Evolutionary conservation across 306 rosid species (phyloP).

Genomic region (Glycine tomentella): DNA sequence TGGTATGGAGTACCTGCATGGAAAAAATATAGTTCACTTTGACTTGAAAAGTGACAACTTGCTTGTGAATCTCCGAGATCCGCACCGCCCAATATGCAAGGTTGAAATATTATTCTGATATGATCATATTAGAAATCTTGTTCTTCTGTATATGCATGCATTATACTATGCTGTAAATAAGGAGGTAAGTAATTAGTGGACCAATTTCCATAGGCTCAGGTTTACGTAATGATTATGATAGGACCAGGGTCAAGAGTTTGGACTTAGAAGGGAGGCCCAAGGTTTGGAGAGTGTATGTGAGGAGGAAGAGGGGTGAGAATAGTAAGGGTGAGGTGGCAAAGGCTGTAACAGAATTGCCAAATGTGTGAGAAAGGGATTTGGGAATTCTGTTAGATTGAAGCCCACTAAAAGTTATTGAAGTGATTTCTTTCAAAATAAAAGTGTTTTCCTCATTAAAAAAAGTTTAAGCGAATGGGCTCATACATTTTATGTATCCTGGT

Average conservation of each 20-base stretch:
- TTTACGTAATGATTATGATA: conserved; percentile 19
- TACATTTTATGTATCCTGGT: background rate
- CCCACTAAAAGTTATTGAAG: background rate
- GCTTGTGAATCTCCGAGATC: conserved; percentile 93
- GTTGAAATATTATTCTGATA: conserved; percentile 50
- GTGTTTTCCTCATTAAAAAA: background rate
- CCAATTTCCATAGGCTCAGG: conserved; percentile 14
- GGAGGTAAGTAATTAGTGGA: conserved; percentile 8
- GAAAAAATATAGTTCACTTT: conserved; percentile 92
- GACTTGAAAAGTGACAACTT: conserved; percentile 97
- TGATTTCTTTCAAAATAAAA: background rate
- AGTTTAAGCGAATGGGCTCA: background rate
- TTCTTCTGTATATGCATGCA: conserved; percentile 21
- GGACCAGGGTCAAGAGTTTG: too few relatives aligned
- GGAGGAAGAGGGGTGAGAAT: too few relatives aligned
- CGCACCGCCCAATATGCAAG: conserved; percentile 96
- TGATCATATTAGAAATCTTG: conserved; percentile 30
- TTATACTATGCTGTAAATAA: background rate
- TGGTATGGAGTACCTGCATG: conserved; percentile 98
- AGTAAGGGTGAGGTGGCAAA: too few relatives aligned
- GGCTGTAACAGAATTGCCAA: too few relatives aligned
- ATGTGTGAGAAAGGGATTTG: too few relatives aligned
- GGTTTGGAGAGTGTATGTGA: too few relatives aligned
- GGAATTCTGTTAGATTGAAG: background rate
- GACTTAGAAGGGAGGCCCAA: too few relatives aligned